These are phyloP conservation scores for Rhizophlyctis rosea DNA, from an alignment of 192 early-diverging fungal species.

Conservation along the genomic window DNA sequence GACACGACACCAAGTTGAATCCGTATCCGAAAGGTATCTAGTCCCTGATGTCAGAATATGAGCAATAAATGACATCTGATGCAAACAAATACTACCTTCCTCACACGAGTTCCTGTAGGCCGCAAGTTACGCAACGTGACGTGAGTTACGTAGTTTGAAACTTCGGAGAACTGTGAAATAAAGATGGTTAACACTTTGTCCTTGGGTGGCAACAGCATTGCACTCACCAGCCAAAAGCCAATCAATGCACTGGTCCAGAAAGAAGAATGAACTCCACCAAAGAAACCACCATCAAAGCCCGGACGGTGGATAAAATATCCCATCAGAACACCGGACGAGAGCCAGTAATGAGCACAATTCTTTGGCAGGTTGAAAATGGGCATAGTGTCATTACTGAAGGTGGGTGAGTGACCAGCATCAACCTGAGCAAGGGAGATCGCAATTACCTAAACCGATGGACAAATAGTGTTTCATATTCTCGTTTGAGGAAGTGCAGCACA, in stretches of 20 bases:
- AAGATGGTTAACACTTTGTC: not conserved
- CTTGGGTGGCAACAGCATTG: not conserved
- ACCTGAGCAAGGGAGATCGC: not conserved
- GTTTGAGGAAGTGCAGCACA: conserved; percentile 86
- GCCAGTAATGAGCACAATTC: conserved; percentile 92
- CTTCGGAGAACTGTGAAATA: conserved; percentile 64
- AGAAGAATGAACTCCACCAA: conserved; percentile 40
- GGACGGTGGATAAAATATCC: conserved; percentile 89
- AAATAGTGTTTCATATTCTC: conserved; percentile 89
- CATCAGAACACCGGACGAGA: conserved; percentile 78
- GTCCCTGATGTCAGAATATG: not conserved
- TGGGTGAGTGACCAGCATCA: not conserved
- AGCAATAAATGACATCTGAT: not conserved
- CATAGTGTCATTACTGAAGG: conserved; percentile 79
- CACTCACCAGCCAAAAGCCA: conserved; percentile 58
- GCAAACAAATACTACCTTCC: conserved; percentile 42
- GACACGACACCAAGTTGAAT: conserved; percentile 83
- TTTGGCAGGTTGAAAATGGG: conserved; percentile 92
- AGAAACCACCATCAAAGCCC: conserved; percentile 53
- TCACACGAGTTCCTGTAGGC: conserved; percentile 79
- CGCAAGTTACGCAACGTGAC: conserved; percentile 86
- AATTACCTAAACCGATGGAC: conserved; percentile 76
- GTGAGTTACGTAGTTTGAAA: conserved; percentile 83
- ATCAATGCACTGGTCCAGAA: conserved; percentile 39
- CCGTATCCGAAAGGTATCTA: conserved; percentile 88